Percentiles rank a stretch among this genome's conserved stretches.
phyloP scores from a whole-genome alignment of 2,329 filamentous ascomycete species.

The Alternaria consortialis region DNA sequence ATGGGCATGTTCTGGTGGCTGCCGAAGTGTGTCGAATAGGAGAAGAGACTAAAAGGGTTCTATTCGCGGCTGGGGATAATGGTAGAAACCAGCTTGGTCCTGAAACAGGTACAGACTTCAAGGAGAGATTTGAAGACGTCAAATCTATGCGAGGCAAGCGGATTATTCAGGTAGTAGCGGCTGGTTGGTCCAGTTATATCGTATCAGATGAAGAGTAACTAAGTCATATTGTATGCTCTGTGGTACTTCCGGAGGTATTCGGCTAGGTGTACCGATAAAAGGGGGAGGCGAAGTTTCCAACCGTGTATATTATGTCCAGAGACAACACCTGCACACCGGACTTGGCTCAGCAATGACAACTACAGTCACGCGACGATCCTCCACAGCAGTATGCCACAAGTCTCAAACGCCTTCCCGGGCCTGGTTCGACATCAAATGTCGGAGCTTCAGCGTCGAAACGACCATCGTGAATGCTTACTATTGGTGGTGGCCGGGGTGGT shows the following conservation, averaged over 20 bases:
- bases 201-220: slow-evolving; percentile 16
- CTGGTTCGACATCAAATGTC: slow-evolving; percentile 28
- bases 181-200: slow-evolving; percentile 40
- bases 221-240: not conserved
- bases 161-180: slow-evolving; percentile 30
- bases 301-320: not conserved
- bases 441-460: slow-evolving; percentile 19
- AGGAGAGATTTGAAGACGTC: slow-evolving; percentile 33
- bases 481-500: not conserved
- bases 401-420: slow-evolving; percentile 2
- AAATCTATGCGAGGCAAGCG: slow-evolving; percentile 27
- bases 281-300: not conserved
- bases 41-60: slow-evolving; percentile 8
- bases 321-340: not conserved
- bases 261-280: not conserved
- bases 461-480: slow-evolving; percentile 19
- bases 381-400: not conserved
- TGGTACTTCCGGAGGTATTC: not conserved
- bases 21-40: slow-evolving; percentile 20
- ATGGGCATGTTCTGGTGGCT: slow-evolving; percentile 42
- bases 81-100: slow-evolving; percentile 38
- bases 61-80: slow-evolving; percentile 41
- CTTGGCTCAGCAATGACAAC: not conserved
- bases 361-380: not conserved
- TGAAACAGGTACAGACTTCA: slow-evolving; percentile 17